phyloP scores from a whole-genome alignment of 1,284 basidiomycete genomes.

The Meripilus lineatus region DNA sequence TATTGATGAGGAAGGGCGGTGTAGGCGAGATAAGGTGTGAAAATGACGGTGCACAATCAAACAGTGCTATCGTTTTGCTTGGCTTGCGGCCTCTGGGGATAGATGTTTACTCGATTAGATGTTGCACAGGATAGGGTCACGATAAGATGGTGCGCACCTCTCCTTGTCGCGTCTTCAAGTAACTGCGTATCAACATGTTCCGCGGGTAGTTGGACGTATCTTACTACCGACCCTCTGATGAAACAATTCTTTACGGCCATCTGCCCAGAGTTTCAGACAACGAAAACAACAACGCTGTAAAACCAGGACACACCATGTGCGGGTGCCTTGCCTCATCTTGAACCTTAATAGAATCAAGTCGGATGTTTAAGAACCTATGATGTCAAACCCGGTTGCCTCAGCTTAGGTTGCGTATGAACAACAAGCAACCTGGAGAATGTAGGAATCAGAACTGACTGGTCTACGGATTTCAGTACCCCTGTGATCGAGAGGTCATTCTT shows the following conservation, averaged over 20 bases:
- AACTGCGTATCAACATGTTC: constrained; percentile 95
- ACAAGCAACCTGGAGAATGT: neutral
- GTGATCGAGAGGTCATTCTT: constrained; percentile 99
- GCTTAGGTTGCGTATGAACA: neutral
- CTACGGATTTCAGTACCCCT: constrained; percentile 94
- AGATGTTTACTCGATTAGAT: too few relatives aligned
- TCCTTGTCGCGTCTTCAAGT: constrained; percentile 93
- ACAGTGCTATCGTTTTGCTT: too few relatives aligned
- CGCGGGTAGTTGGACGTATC: constrained; percentile 93
- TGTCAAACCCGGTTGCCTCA: neutral
- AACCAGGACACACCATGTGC: constrained; percentile 76
- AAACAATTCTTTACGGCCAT: constrained; percentile 99
- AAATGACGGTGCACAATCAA: too few relatives aligned
- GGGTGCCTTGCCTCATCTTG: constrained; percentile 92
- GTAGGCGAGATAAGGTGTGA: too few relatives aligned
- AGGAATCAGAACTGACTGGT: constrained; percentile 70
- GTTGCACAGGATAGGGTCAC: too few relatives aligned
- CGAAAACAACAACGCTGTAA: neutral
- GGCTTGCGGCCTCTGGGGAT: too few relatives aligned
- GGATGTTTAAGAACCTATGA: constrained; percentile 91
- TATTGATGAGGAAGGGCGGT: too few relatives aligned
- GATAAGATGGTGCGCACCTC: constrained; percentile 83
- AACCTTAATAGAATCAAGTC: constrained; percentile 91
- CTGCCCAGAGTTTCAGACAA: constrained; percentile 41
- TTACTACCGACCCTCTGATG: constrained; percentile 96